A percentile compares a stretch with the other conserved stretches of the same genome.
Conservation (phyloP, 2,329 filamentous ascomycete species). For the Pseudocercospora crystallina region DNA sequence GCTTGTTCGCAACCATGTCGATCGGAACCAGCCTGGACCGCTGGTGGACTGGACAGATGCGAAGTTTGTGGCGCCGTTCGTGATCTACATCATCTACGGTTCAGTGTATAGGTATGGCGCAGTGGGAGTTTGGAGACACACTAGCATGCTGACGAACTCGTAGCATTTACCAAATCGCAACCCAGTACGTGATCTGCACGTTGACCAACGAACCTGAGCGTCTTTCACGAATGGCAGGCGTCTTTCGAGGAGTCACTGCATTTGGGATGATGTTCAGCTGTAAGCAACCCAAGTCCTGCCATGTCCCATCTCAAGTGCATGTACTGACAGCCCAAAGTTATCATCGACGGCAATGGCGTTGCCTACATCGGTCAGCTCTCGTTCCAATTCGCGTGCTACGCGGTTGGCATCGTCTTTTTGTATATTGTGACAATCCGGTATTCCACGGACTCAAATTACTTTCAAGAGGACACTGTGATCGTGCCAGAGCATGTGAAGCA, state of each 20-base stretch:
- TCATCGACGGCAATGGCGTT: slow-evolving; percentile 9
- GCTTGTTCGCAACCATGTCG: slow-evolving; percentile 13
- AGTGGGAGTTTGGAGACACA: too few relatives aligned
- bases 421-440: slow-evolving; percentile 4
- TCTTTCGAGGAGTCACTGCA: slow-evolving; percentile 4
- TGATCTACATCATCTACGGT: slow-evolving; percentile 17
- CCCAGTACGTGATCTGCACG: slow-evolving; percentile 3
- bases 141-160: neutral
- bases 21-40: slow-evolving; percentile 12
- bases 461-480: slow-evolving; percentile 8
- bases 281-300: neutral
- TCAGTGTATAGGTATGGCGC: neutral
- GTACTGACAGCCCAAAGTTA: neutral
- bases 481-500: slow-evolving; percentile 12
- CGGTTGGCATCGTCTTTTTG: slow-evolving; percentile 4
- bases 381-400: slow-evolving; percentile 6
- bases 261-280: slow-evolving; percentile 10
- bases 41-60: slow-evolving; percentile 16
- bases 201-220: slow-evolving; percentile 14
- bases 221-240: slow-evolving; percentile 7
- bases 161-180: slow-evolving; percentile 11
- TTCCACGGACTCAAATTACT: slow-evolving; percentile 10
- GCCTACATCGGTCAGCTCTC: slow-evolving; percentile 4
- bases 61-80: slow-evolving; percentile 12
- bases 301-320: neutral